Percentiles rank a stretch among this genome's conserved stretches.
Conservation (phyloP, 441 rosid species). For the Melastoma candidum region DNA sequence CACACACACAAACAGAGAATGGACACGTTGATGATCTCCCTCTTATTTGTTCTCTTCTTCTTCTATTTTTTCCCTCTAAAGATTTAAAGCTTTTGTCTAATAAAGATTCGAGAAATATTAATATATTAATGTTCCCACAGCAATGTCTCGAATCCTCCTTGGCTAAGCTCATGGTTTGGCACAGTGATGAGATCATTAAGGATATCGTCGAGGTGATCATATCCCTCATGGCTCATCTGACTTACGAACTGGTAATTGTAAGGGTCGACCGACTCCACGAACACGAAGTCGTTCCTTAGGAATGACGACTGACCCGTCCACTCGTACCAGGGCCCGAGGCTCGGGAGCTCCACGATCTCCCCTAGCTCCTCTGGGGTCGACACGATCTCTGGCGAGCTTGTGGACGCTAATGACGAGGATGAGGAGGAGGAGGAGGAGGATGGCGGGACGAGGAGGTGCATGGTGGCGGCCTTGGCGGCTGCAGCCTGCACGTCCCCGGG, state of each 20-base stretch:
- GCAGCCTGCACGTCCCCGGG: slow-evolving; percentile 22
- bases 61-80: no score
- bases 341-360: slow-evolving; percentile 16
- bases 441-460: slow-evolving; percentile 2
- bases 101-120: background rate
- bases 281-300: background rate
- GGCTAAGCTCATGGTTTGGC: background rate
- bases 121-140: slow-evolving; percentile 5
- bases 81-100: no score
- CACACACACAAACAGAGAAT: background rate
- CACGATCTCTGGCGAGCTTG: slow-evolving; percentile 3
- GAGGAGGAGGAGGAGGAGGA: background rate
- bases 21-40: slow-evolving; percentile 1
- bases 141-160: background rate
- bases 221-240: slow-evolving; percentile 1
- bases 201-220: slow-evolving; percentile 1
- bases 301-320: background rate
- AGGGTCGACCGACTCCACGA: slow-evolving; percentile 5
- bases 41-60: background rate
- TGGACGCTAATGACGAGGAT: slow-evolving; percentile 7
- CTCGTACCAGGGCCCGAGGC: slow-evolving; percentile 10
- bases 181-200: background rate
- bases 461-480: slow-evolving; percentile 18
- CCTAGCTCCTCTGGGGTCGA: slow-evolving; percentile 16
- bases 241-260: slow-evolving; percentile 5